phyloP scores from a whole-genome alignment of 352 stramenopile species.

The Peronospora farinosa region DNA sequence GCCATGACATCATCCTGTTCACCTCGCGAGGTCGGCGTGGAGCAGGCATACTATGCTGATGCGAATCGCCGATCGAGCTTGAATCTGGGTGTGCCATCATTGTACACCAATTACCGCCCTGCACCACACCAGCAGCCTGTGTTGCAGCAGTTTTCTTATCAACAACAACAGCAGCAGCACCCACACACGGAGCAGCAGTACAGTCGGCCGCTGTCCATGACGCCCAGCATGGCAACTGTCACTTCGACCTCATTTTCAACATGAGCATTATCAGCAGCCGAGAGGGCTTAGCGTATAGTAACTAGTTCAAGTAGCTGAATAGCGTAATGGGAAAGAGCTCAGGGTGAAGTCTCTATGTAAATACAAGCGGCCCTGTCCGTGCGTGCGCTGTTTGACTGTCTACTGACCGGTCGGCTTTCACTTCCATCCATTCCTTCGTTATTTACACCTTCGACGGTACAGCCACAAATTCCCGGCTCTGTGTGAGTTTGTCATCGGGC shows the following conservation, averaged over 20 bases:
- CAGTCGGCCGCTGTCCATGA: constrained; percentile 24
- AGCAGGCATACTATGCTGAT: constrained; percentile 27
- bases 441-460: constrained; percentile 26
- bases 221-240: constrained; percentile 17
- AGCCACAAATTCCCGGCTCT: constrained; percentile 76
- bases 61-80: constrained; percentile 21
- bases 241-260: constrained; percentile 29
- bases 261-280: constrained; percentile 12
- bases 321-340: constrained; percentile 10
- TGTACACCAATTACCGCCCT: constrained; percentile 25
- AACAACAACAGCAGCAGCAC: constrained; percentile 13
- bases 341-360: constrained; percentile 33
- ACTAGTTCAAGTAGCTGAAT: constrained; percentile 34
- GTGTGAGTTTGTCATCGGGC: constrained; percentile 73
- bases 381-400: constrained; percentile 18
- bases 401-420: neutral
- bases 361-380: constrained; percentile 23
- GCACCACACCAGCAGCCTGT: constrained; percentile 21
- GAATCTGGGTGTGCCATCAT: constrained; percentile 16
- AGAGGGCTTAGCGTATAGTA: constrained; percentile 24
- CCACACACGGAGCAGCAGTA: constrained; percentile 15
- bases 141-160: constrained; percentile 24
- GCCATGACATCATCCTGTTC: constrained; percentile 20
- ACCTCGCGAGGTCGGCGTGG: constrained; percentile 9
- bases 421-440: neutral